These are phyloP conservation scores for Halenospora varia DNA, from an alignment of 495 filamentous ascomycete species.

Conservation along the genomic window DNA sequence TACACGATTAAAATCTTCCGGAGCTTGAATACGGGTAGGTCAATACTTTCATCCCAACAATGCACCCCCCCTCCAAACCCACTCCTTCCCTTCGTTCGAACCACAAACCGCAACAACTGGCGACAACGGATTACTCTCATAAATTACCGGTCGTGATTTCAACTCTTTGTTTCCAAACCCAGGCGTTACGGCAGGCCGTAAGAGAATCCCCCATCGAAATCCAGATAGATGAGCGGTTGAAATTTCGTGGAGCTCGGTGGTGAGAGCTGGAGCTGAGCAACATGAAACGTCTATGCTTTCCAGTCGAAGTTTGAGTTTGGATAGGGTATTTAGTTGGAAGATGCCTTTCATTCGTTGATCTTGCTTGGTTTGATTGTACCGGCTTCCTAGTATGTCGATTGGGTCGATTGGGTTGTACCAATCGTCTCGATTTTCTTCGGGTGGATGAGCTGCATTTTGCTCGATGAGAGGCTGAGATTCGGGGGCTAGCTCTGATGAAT, in stretches of 20 bases:
- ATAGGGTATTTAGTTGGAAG: not conserved
- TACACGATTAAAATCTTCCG: not conserved
- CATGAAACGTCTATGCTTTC: not conserved
- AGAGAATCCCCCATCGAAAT: not conserved
- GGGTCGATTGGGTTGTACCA: not conserved
- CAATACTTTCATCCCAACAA: not conserved
- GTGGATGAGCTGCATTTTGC: not conserved
- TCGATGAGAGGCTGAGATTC: not conserved
- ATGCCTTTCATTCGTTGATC: not conserved
- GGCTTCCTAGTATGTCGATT: not conserved
- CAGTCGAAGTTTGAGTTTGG: not conserved
- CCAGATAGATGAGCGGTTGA: not conserved
- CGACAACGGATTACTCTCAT: not conserved
- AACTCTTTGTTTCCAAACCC: not conserved
- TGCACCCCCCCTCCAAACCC: not conserved
- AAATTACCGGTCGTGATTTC: not conserved
- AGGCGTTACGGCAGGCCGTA: not conserved
- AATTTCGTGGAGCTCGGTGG: not conserved
- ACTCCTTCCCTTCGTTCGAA: not conserved
- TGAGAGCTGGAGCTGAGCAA: not conserved
- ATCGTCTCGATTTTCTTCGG: not conserved
- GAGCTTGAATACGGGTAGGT: not conserved
- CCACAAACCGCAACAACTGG: not conserved
- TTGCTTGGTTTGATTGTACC: not conserved
- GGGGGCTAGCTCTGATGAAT: not conserved